Evolutionary conservation across 2,329 filamentous ascomycete genomes (phyloP).

Genomic region (Davidsoniella eucalypti): DNA sequence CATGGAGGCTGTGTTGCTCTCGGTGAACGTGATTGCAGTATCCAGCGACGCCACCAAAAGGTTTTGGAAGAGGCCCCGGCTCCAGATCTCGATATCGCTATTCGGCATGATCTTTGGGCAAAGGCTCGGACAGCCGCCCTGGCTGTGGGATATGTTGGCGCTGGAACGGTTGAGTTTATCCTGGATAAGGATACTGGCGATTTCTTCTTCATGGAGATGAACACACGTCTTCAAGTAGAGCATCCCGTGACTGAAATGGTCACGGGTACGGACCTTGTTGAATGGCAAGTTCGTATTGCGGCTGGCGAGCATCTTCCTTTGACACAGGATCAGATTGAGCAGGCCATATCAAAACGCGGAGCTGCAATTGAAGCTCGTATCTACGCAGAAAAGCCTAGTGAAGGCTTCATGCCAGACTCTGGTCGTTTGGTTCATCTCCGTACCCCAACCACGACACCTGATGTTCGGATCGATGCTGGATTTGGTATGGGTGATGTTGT

Average conservation of each 20-base stretch:
- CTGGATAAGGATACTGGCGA: conserved; percentile 66
- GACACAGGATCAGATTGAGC: conserved; percentile 49
- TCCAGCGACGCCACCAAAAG: conserved; percentile 80
- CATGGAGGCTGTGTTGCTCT: conserved; percentile 66
- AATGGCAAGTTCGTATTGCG: conserved; percentile 81
- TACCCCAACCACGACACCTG: conserved; percentile 50
- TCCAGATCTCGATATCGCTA: conserved; percentile 43
- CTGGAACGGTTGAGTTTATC: conserved; percentile 81
- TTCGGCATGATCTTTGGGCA: conserved; percentile 46
- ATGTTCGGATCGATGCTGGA: conserved; percentile 81
- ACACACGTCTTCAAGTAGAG: conserved; percentile 86
- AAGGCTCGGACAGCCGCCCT: conserved; percentile 49
- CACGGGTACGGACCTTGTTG: conserved; percentile 59
- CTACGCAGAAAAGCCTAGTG: conserved; percentile 87
- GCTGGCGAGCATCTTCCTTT: conserved; percentile 40
- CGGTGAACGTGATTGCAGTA: conserved; percentile 74
- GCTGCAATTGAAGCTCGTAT: conserved; percentile 92
- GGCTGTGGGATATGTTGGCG: conserved; percentile 74
- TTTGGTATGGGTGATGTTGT: conserved; percentile 86
- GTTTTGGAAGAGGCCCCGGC: conserved; percentile 81
- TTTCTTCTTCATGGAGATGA: conserved; percentile 74
- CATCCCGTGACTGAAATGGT: conserved; percentile 74
- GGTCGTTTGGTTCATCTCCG: conserved; percentile 71
- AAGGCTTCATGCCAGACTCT: conserved; percentile 86
- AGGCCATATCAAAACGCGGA: conserved; percentile 55